Conservation (phyloP, 1,139 yeast genomes). For the Blastobotrys malaysiensis region DNA sequence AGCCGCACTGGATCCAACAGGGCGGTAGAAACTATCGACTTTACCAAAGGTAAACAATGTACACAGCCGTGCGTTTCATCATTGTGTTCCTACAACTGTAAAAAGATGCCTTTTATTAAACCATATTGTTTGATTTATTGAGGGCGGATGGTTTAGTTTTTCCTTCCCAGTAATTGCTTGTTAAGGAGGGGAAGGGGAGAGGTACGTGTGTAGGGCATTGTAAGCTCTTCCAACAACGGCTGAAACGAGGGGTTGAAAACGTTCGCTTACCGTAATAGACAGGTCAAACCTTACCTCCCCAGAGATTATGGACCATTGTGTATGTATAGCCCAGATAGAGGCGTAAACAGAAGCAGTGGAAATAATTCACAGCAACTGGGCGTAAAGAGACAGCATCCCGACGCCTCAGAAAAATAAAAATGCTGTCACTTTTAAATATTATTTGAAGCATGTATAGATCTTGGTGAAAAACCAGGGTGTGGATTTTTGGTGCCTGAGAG, state of each 20-base stretch:
- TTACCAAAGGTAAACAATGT: neutral
- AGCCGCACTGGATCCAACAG: neutral
- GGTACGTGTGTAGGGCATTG: neutral
- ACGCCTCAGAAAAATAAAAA: neutral
- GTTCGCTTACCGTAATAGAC: neutral
- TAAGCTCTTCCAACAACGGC: neutral
- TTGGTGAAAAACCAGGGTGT: neutral
- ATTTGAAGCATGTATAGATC: neutral
- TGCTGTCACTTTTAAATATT: neutral
- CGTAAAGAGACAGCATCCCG: neutral
- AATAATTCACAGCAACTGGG: neutral
- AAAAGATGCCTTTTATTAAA: too few relatives aligned
- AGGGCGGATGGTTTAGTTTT: neutral
- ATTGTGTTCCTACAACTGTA: neutral
- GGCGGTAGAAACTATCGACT: neutral
- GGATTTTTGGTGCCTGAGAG: neutral
- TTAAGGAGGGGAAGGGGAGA: too few relatives aligned
- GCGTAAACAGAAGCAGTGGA: neutral
- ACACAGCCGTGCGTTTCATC: constrained; percentile 1
- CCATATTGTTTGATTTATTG: too few relatives aligned
- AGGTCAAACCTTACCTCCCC: neutral
- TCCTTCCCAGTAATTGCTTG: neutral
- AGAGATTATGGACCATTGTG: neutral
- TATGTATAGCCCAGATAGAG: neutral
- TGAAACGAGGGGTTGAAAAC: neutral